Base-by-base conservation (phyloP, 805 yeast genomes). In the Cyberlindnera mississippiensis region DNA sequence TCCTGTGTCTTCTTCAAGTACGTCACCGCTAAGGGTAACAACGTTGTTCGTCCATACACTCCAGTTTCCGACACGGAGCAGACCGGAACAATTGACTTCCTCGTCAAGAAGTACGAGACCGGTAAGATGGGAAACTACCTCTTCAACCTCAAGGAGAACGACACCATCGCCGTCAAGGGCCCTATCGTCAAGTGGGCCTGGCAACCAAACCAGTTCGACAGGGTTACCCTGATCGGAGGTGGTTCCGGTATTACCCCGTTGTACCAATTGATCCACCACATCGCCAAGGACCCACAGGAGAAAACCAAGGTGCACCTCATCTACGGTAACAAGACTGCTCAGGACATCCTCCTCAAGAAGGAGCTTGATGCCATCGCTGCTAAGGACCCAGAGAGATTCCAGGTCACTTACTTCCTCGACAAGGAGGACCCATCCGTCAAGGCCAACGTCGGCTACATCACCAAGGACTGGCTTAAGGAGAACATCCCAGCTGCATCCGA, bases 191-290 rank as follows among this genome's bases (percentile, higher is more conserved):
- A 93, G 73, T 90, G 93, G 86, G 79, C 83, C 62, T 87, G 95
- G 88, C 75, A 75, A 56, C 84, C 91, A 54, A 91, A 93, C 74
- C 78, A 81, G 62, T 91, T 77, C 72, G 78, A 85, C 58, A 71
- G 79, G 51, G 79, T 93, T 62, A 78, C 83, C 44, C 76, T 93
- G 62, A 72, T 93, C 54, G 98, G 96, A 57, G 99, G 96, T 60
- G 99, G 99, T 61, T 75, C 95, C 38, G 98, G 98, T 68, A 90
- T 93, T 64, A 87, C 97, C 36, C 99, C 99, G 46, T 74, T 93
- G 67, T 90, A 76, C 74, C 99, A 93, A 73, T 68, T 93, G 63
- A 64, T 87, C 49, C 83, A 79, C 58, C 81, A 78, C 62, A 76
- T 91, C 61, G 73, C 85, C 59, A 72, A 74, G 61, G 79, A 90